Conservation (phyloP, 140 eudicot species). For the Ambrosia hybrid region DNA sequence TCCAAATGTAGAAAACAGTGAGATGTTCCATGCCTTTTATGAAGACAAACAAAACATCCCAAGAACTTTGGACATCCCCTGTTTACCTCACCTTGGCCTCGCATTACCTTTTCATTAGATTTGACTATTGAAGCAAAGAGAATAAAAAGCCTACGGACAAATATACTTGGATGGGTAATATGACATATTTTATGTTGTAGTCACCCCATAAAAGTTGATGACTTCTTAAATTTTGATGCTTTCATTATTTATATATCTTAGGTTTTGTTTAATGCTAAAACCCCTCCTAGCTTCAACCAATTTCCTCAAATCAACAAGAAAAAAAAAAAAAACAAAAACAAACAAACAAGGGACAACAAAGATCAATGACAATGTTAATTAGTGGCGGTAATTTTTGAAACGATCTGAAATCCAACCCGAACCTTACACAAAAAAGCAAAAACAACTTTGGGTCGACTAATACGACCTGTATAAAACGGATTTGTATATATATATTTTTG, state of each 20-base stretch:
- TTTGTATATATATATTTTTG: too few relatives aligned
- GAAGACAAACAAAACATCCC: background rate
- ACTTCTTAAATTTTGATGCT: background rate
- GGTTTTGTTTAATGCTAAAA: too few relatives aligned
- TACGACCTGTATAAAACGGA: too few relatives aligned
- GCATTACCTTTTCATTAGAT: background rate
- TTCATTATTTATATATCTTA: background rate
- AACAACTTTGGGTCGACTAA: too few relatives aligned
- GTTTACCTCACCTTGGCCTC: background rate
- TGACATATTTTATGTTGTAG: background rate
- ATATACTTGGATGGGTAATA: background rate
- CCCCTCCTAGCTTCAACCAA: background rate
- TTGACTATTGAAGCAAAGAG: background rate
- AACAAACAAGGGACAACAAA: background rate
- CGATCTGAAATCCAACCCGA: too few relatives aligned
- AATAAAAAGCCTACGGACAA: background rate
- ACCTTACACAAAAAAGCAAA: too few relatives aligned
- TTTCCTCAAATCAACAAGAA: background rate
- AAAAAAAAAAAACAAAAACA: too few relatives aligned
- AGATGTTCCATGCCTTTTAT: background rate
- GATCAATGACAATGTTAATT: too few relatives aligned
- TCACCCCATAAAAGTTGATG: background rate
- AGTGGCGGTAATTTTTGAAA: too few relatives aligned
- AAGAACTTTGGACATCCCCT: background rate
- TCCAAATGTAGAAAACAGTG: background rate